These are phyloP conservation scores for Tolypocladium pustulatum DNA, from an alignment of 2,329 filamentous ascomycete species.

Conservation along the genomic window DNA sequence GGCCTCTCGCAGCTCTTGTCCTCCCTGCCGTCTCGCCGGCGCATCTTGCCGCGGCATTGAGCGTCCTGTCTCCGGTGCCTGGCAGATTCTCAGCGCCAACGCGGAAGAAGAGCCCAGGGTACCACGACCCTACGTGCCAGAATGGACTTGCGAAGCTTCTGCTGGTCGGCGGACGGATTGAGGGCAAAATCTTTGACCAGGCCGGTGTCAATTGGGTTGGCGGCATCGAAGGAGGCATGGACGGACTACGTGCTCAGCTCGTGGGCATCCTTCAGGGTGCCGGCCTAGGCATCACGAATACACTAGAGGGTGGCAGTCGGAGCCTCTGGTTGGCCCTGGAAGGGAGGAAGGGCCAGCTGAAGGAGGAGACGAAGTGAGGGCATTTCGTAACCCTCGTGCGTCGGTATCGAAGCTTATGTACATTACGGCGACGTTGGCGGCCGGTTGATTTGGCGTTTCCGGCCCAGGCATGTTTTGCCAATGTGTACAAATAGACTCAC, in stretches of 20 bases:
- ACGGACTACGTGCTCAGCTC: constrained; percentile 71
- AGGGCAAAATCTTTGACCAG: constrained; percentile 73
- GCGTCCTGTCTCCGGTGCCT: constrained; percentile 62
- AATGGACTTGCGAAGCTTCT: constrained; percentile 77
- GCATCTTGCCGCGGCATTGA: constrained; percentile 72
- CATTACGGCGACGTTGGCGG: neutral
- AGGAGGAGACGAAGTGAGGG: constrained; percentile 30
- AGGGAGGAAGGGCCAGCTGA: constrained; percentile 67
- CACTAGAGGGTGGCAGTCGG: constrained; percentile 71
- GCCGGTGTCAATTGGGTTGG: constrained; percentile 57
- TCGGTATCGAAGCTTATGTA: neutral
- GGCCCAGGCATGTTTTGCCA: neutral
- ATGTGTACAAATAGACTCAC: neutral
- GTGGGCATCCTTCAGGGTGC: constrained; percentile 71
- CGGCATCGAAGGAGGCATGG: constrained; percentile 70
- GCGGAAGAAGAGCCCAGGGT: constrained; percentile 65
- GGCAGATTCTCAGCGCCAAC: constrained; percentile 69
- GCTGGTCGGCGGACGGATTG: constrained; percentile 76
- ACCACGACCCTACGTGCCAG: constrained; percentile 71
- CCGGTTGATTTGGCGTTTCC: neutral
- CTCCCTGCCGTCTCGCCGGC: constrained; percentile 76
- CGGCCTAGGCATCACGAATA: constrained; percentile 64
- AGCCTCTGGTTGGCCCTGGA: constrained; percentile 84
- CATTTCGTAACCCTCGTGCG: neutral
- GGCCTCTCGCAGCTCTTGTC: constrained; percentile 69